These are phyloP conservation scores for Dujonia santamariae DNA, from an alignment of 1,139 yeast genomes.

Conservation along the genomic window DNA sequence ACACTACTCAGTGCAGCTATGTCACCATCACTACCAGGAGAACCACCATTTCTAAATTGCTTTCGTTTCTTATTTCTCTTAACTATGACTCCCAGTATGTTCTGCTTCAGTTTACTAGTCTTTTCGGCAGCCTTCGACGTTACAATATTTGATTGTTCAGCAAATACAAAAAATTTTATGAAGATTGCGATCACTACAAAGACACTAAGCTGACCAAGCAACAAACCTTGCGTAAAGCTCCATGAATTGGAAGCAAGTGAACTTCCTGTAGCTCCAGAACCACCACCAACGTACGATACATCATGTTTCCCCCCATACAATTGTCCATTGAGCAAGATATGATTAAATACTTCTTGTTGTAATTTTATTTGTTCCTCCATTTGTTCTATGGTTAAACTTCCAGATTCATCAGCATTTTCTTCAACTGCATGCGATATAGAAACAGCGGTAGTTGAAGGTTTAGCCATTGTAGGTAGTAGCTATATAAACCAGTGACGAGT, in stretches of 20 bases:
- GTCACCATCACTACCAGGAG: slow-evolving; percentile 15
- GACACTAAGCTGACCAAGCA: slow-evolving; percentile 83
- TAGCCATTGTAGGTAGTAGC: too few relatives aligned
- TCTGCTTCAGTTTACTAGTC: slow-evolving; percentile 21
- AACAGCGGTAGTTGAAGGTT: too few relatives aligned
- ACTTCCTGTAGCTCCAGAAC: slow-evolving; percentile 3
- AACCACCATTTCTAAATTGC: slow-evolving; percentile 3
- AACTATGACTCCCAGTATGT: slow-evolving; percentile 38
- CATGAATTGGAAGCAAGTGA: slow-evolving; percentile 32
- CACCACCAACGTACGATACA: too few relatives aligned
- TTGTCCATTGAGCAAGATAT: not conserved
- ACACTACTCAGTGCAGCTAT: slow-evolving; percentile 15
- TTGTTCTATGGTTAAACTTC: slow-evolving; percentile 13
- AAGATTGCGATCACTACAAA: slow-evolving; percentile 70
- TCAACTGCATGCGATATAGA: too few relatives aligned
- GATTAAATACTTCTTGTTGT: slow-evolving; percentile 33
- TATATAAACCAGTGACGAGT: too few relatives aligned
- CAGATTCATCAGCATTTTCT: too few relatives aligned
- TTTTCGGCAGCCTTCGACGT: slow-evolving; percentile 10
- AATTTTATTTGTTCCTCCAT: slow-evolving; percentile 28
- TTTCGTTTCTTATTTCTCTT: slow-evolving; percentile 24
- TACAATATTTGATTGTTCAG: slow-evolving; percentile 48
- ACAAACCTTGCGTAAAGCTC: slow-evolving; percentile 76
- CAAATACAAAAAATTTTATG: slow-evolving; percentile 84
- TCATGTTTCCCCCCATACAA: not conserved